Conservation (phyloP, 768 basidiomycete genomes). For the Tricholoma sp. region DNA sequence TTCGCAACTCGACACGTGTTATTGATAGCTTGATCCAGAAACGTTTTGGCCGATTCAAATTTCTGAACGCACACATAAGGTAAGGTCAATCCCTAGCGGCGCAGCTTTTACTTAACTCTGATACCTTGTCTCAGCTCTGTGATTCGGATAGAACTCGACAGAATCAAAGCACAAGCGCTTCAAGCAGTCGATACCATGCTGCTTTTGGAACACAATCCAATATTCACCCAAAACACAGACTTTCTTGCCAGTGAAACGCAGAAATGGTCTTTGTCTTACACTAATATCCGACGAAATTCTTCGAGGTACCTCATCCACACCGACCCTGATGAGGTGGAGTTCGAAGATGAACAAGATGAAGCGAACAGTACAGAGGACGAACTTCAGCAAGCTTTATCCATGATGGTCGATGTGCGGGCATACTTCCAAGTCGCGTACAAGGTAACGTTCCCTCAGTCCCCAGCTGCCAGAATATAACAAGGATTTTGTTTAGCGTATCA, state of each 20-base stretch:
- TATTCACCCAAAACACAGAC: not conserved
- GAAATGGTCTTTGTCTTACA: not conserved
- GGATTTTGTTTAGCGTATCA: not conserved
- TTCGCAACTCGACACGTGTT: constrained; percentile 3
- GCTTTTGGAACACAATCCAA: not conserved
- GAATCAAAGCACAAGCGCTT: not conserved
- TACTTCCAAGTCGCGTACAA: not conserved
- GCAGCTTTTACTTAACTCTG: not conserved
- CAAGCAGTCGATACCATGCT: not conserved
- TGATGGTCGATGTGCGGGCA: not conserved
- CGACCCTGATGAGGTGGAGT: not conserved
- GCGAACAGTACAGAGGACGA: not conserved
- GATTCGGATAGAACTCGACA: not conserved
- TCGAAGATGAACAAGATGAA: not conserved
- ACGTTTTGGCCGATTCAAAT: constrained; percentile 27
- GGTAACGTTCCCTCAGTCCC: not conserved
- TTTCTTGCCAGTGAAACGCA: not conserved
- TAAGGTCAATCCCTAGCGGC: constrained; percentile 6
- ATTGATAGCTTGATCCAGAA: constrained; percentile 14
- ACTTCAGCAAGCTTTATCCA: not conserved
- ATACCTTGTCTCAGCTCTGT: not conserved
- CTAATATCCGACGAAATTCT: not conserved
- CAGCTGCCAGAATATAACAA: not conserved
- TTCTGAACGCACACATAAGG: constrained; percentile 22
- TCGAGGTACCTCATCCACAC: not conserved